Evolutionary conservation across 352 stramenopile genomes (phyloP).

Genomic region (Pythium insidiosum): DNA sequence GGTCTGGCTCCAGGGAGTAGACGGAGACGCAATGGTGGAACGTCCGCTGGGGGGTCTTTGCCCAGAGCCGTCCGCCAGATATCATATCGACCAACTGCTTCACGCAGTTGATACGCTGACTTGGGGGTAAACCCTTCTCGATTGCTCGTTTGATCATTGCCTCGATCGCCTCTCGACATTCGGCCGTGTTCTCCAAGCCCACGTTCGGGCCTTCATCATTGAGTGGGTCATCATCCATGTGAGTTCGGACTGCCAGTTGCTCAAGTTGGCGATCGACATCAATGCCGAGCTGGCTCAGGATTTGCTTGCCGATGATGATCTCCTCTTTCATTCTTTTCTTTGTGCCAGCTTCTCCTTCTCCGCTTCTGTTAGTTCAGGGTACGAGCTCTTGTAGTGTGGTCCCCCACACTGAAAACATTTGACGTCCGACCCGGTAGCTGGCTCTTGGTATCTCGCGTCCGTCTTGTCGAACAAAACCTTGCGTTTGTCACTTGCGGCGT

Average conservation of each 20-base stretch:
- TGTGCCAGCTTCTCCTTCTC: background rate
- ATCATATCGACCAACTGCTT: conserved; percentile 3
- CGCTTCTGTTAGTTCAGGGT: too few relatives aligned
- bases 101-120: background rate
- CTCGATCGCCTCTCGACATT: background rate
- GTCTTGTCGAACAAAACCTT: too few relatives aligned
- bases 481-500: too few relatives aligned
- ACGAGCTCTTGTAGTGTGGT: too few relatives aligned
- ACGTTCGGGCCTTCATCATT: background rate
- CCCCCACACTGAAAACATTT: too few relatives aligned
- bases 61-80: conserved; percentile 9
- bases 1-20: conserved; percentile 11
- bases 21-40: conserved; percentile 12
- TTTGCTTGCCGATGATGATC: background rate
- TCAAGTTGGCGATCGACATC: background rate
- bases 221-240: conserved; percentile 2
- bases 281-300: conserved; percentile 1
- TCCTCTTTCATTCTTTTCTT: background rate
- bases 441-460: too few relatives aligned
- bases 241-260: background rate
- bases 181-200: background rate
- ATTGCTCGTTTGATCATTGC: conserved; percentile 3
- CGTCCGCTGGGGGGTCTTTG: conserved; percentile 9
- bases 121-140: background rate
- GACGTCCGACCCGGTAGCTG: too few relatives aligned